A percentile compares a stretch with the other conserved stretches of the same genome.
Evolutionary conservation across 768 basidiomycete genomes (phyloP).

Genomic region (Kwoniella bestiolae): DNA sequence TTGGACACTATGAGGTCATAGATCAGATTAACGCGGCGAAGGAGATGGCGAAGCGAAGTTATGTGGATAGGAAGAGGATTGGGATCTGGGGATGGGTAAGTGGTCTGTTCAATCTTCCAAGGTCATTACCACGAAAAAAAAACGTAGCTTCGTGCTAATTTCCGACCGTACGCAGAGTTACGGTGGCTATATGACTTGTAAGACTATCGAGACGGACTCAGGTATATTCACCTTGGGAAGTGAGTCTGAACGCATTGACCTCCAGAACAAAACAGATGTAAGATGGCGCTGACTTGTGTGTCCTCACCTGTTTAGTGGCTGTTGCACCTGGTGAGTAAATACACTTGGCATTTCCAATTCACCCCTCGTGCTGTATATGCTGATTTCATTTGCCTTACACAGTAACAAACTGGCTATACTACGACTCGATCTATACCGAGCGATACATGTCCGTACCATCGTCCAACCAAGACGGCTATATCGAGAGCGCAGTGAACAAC

Average conservation of each 20-base stretch:
- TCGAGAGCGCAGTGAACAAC: conserved; percentile 82
- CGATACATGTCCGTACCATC: conserved; percentile 89
- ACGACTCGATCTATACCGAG: conserved; percentile 94
- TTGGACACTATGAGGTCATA: conserved; percentile 84
- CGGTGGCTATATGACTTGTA: conserved; percentile 93
- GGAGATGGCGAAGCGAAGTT: conserved; percentile 80
- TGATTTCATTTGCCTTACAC: not conserved
- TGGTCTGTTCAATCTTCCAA: conserved; percentile 13
- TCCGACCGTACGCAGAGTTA: conserved; percentile 89
- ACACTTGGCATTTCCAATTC: not conserved
- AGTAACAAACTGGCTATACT: conserved; percentile 57
- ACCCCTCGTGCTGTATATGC: not conserved
- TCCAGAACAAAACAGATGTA: too few species aligned
- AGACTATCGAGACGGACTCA: conserved; percentile 86
- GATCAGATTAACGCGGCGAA: conserved; percentile 91
- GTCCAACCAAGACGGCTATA: conserved; percentile 82
- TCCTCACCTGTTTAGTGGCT: conserved; percentile 40
- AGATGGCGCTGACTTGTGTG: too few species aligned
- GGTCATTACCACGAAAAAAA: too few species aligned
- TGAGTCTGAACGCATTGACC: too few species aligned
- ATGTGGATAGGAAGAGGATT: conserved; percentile 84
- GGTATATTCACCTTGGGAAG: conserved; percentile 88
- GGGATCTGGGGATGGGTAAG: conserved; percentile 98
- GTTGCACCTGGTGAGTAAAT: conserved; percentile 47
- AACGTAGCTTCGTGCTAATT: too few species aligned